Evolutionary conservation across 1,139 yeast species (phyloP).

Genomic region (Yamadazyma pseudoaaseri): DNA sequence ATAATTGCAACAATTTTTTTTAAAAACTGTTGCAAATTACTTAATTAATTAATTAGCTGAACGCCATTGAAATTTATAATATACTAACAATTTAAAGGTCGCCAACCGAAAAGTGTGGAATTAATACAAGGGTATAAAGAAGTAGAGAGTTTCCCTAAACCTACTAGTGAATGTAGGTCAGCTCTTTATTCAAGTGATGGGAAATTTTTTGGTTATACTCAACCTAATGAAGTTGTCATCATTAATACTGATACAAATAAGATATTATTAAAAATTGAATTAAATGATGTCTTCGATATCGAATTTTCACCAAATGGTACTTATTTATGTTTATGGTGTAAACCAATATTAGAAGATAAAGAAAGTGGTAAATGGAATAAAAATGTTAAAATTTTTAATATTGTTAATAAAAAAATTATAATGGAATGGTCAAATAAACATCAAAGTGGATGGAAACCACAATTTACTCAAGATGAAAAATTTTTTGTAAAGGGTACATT

Average conservation of each 20-base stretch:
- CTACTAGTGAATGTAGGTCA: conserved; percentile 40
- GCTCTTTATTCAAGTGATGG: conserved; percentile 57
- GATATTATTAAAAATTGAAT: conserved; percentile 42
- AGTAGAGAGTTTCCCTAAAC: conserved; percentile 33
- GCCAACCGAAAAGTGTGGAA: conserved; percentile 62
- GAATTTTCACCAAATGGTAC: conserved; percentile 89
- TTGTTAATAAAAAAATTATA: conserved; percentile 46
- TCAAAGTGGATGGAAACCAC: conserved; percentile 91
- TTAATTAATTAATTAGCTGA: too few relatives aligned
- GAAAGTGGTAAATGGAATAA: conserved; percentile 70
- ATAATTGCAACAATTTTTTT: too few relatives aligned
- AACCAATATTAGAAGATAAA: conserved; percentile 61
- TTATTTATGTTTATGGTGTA: conserved; percentile 86
- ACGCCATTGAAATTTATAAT: too few relatives aligned
- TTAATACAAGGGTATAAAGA: conserved; percentile 52
- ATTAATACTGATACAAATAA: conserved; percentile 36
- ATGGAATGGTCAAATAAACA: conserved; percentile 75
- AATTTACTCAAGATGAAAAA: conserved; percentile 77
- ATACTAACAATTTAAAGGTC: conserved; percentile 36
- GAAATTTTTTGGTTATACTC: conserved; percentile 54
- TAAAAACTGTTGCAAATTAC: too few relatives aligned
- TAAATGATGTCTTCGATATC: conserved; percentile 72
- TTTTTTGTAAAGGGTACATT: conserved; percentile 61
- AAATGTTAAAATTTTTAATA: conserved; percentile 75
- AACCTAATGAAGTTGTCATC: conserved; percentile 56